phyloP scores from a whole-genome alignment of 768 basidiomycete species.

The Kwoniella heveanensis region DNA sequence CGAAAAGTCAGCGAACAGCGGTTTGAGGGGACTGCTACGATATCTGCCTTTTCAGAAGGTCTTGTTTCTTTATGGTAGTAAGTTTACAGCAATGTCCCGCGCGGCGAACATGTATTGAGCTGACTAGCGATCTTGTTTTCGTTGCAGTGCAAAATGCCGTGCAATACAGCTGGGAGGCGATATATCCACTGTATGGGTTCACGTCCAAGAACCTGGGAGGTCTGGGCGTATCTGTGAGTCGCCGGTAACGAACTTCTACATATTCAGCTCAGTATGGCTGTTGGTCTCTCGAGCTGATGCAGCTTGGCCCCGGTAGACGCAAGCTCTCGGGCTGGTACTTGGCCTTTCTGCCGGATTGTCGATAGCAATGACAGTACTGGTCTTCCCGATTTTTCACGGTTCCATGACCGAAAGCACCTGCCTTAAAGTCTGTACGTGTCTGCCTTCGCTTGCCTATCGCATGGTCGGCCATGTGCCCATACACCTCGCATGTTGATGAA shows the following conservation, averaged over 20 bases:
- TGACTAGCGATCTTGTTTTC: too few relatives aligned
- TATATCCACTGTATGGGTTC: slow-evolving; percentile 44
- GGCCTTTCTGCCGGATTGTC: slow-evolving; percentile 37
- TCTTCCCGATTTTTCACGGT: slow-evolving; percentile 38
- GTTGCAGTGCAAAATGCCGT: slow-evolving; percentile 35
- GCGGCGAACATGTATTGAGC: too few relatives aligned
- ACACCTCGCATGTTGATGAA: too few relatives aligned
- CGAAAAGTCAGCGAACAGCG: slow-evolving; percentile 20
- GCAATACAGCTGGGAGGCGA: slow-evolving; percentile 39
- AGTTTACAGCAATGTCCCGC: slow-evolving; percentile 10
- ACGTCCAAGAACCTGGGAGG: slow-evolving; percentile 41
- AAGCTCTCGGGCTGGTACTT: slow-evolving; percentile 35
- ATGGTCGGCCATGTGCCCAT: too few relatives aligned
- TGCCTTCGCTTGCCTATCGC: too few relatives aligned
- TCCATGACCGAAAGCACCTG: slow-evolving; percentile 31
- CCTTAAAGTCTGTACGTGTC: slow-evolving; percentile 27
- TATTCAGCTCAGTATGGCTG: not conserved
- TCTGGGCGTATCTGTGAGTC: slow-evolving; percentile 35
- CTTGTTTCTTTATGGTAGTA: slow-evolving; percentile 37
- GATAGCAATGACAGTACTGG: slow-evolving; percentile 39
- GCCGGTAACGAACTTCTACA: not conserved
- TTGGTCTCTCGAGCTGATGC: not conserved
- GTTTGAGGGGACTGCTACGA: slow-evolving; percentile 21
- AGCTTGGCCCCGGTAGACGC: slow-evolving; percentile 16
- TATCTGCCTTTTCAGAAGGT: slow-evolving; percentile 39